phyloP scores from a whole-genome alignment of 176 grass and related monocot genomes.

The Eragrostis nindensis region DNA sequence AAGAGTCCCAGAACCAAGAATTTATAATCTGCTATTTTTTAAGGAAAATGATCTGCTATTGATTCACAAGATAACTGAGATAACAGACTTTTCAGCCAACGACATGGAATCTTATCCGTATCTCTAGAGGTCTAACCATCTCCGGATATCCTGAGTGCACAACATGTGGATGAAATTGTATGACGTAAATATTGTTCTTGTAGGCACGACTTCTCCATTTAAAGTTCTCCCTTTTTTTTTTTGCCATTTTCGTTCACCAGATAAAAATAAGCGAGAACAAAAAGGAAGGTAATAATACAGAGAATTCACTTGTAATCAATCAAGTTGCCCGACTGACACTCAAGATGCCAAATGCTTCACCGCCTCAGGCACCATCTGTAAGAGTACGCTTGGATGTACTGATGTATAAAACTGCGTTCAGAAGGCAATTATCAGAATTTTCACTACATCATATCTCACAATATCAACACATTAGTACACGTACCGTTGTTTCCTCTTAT shows the following conservation, averaged over 20 bases:
- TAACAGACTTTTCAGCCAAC: not conserved
- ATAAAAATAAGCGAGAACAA: not conserved
- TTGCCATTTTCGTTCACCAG: not conserved
- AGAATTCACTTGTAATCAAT: not conserved
- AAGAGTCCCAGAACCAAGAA: not conserved
- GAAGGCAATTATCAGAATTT: conserved; percentile 14
- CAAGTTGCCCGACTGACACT: conserved; percentile 9
- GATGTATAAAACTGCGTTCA: conserved; percentile 58
- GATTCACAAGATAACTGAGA: not conserved
- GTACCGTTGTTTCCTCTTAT: not conserved
- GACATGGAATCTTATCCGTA: not conserved
- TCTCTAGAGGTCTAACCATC: not conserved
- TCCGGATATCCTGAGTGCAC: conserved; percentile 3
- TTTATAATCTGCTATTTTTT: not conserved
- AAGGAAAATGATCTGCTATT: not conserved
- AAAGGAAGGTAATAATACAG: not conserved
- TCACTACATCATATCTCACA: not conserved
- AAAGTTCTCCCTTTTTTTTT: not conserved
- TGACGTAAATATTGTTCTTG: not conserved
- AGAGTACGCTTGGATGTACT: conserved; percentile 58
- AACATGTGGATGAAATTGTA: not conserved
- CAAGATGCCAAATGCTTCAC: not conserved
- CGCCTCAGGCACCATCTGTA: conserved; percentile 36
- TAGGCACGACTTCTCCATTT: not conserved
- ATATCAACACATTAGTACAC: not conserved